phyloP scores from a whole-genome alignment of 371 early-diverging fungal genomes.

The Actinomortierella wolfii region DNA sequence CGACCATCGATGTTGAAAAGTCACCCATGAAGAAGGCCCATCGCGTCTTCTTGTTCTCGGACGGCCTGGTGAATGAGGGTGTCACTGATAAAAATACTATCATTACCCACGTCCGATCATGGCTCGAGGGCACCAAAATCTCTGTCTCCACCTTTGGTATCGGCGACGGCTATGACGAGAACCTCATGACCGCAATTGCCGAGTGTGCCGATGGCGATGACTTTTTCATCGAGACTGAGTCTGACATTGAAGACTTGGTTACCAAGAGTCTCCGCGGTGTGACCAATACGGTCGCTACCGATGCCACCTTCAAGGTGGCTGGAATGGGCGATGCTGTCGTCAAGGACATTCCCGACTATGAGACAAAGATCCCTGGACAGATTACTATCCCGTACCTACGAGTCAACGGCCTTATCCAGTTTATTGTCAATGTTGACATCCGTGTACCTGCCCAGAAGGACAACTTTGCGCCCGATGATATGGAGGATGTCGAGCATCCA shows the following conservation, averaged over 20 bases:
- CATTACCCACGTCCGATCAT: conserved; percentile 10
- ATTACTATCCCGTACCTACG: conserved; percentile 22
- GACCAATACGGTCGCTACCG: conserved; percentile 18
- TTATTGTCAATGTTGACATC: conserved; percentile 27
- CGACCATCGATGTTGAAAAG: background rate
- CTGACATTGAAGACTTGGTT: conserved; percentile 26
- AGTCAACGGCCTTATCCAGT: conserved; percentile 28
- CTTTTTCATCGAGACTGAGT: conserved; percentile 26
- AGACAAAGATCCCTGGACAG: conserved; percentile 20
- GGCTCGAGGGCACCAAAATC: conserved; percentile 16
- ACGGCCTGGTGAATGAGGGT: conserved; percentile 25
- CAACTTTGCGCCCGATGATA: conserved; percentile 26
- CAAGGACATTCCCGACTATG: conserved; percentile 33
- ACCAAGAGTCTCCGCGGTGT: conserved; percentile 30
- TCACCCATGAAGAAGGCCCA: conserved; percentile 16
- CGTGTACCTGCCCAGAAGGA: conserved; percentile 26
- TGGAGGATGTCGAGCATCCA: conserved; percentile 19
- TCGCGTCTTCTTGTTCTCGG: conserved; percentile 30
- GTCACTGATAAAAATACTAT: conserved; percentile 9
- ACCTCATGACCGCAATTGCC: conserved; percentile 31
- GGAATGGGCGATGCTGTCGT: conserved; percentile 30
- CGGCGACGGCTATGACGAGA: conserved; percentile 32
- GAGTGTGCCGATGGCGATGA: conserved; percentile 21
- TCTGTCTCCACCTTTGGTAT: conserved; percentile 32
- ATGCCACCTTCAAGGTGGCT: conserved; percentile 18